Conservation (phyloP, 106 monocot species). For the Posidonia australis region DNA sequence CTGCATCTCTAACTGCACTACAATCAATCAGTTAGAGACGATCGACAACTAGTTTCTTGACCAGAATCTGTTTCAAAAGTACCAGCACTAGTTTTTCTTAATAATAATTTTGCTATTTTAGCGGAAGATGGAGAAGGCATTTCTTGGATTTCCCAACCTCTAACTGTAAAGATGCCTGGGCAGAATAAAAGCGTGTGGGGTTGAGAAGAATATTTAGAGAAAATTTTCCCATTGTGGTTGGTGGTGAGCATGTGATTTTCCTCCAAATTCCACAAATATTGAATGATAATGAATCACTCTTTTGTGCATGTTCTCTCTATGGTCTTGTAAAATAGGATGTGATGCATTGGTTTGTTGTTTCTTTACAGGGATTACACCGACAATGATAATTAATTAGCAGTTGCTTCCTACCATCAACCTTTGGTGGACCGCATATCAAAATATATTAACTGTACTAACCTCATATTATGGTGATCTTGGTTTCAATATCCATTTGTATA, state of each 20-base stretch:
- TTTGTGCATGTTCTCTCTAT: not conserved
- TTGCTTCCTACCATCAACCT: not conserved
- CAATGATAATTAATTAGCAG: not conserved
- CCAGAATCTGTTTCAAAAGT: no score
- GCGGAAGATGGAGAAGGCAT: not conserved
- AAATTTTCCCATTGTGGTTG: not conserved
- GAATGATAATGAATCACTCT: not conserved
- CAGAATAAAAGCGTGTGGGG: constrained; percentile 9
- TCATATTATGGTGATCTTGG: no score
- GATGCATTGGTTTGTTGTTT: not conserved
- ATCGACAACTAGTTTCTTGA: no score
- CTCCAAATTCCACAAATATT: not conserved
- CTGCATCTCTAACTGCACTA: no score
- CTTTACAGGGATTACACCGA: not conserved
- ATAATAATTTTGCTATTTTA: no score
- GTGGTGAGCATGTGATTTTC: not conserved
- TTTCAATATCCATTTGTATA: no score
- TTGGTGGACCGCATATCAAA: not conserved
- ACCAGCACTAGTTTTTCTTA: no score
- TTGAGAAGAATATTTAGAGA: not conserved
- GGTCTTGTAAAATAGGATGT: not conserved
- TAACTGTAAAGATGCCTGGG: constrained; percentile 9
- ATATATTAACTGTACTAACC: no score
- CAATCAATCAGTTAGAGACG: no score
- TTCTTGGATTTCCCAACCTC: constrained; percentile 14